A percentile compares a stretch with the other conserved stretches of the same genome.
phyloP scores from a whole-genome alignment of 768 basidiomycete genomes.

The Coprinopsis strossmayeri region DNA sequence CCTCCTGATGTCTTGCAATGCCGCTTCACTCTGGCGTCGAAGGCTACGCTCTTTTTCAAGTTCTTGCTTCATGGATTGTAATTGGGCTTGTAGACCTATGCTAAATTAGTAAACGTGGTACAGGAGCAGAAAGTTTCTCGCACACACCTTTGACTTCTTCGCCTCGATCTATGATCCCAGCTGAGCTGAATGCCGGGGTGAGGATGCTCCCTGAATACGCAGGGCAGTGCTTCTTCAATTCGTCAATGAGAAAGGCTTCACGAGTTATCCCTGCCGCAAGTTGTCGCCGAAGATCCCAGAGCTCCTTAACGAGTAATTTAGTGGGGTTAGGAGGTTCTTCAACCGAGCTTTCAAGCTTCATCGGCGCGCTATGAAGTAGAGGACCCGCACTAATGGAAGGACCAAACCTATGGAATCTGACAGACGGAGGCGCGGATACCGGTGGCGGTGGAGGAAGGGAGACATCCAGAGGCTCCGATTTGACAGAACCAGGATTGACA shows the following conservation, averaged over 20 bases:
- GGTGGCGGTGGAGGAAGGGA: neutral
- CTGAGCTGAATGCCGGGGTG: neutral
- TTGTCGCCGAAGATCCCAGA: neutral
- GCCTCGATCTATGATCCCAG: neutral
- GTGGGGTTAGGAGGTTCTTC: neutral
- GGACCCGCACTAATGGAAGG: neutral
- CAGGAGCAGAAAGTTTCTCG: too few relatives aligned
- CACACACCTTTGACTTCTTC: neutral
- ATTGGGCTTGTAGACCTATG: neutral
- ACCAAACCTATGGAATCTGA: neutral
- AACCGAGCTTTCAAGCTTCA: too few relatives aligned
- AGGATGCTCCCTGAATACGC: neutral
- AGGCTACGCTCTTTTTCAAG: conserved; percentile 28
- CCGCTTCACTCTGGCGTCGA: conserved; percentile 36
- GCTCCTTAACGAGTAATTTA: neutral
- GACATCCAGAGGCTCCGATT: neutral
- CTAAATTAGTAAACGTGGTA: too few relatives aligned
- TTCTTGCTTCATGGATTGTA: conserved; percentile 3
- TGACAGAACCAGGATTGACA: neutral
- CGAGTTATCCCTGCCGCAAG: neutral
- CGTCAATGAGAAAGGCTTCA: neutral
- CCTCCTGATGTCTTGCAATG: conserved; percentile 38
- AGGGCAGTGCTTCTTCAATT: conserved; percentile 1
- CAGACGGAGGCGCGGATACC: neutral
- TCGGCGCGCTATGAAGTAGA: neutral